Evolutionary conservation across 192 early-diverging fungal genomes (phyloP), one percentile per base, ranked within the genome.

Genomic region (Geranomyces michiganensis): DNA sequence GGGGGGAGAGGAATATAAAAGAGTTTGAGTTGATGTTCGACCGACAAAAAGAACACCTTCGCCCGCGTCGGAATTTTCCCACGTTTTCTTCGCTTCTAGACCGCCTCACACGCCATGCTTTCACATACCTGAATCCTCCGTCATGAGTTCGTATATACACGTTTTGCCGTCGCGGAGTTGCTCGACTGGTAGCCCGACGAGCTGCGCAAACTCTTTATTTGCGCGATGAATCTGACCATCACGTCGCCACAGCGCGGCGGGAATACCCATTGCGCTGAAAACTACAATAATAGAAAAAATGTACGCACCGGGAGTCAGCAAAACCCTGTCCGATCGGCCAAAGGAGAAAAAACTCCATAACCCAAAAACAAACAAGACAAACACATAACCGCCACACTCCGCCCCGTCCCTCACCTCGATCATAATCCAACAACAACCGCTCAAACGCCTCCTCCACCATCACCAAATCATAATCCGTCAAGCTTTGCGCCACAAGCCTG

Each of bases 181-280:
- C 33, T 94, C 92, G 59, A 94, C 82, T 9, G 92, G 89, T 24
- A 98, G 84, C 48, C 90, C 90, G 9, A 96, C 90, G 49, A 98
- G 80, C 1, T 89, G 79, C 1, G 94, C 94, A 85, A 98, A 98
- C 82, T 96, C 94, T 64, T 93, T 89, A 82, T 96, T 98, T 26
- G 92, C 91, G 72, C 94, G 96, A 85, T 93, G 96, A 41, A 98
- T 98, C 75, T 98, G 94, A 44, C 96, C 96, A 6, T 94, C 96
- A 56, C 96, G 88, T 31, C 96, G 86, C 96, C 96, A 98, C 47
- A 98, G 80, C 72, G 92, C 94, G n/a, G 92, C 90, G 0, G 96
- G 95, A 49, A 98, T 91, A 44, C 94, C 96, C 91, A 96, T 95
- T 24, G 92, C 84, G 49, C 91, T 92, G 72, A 98, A 98, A 41